Base-by-base conservation (phyloP, 1,139 yeast genomes). In the Barnettozyma hawaiiensis region DNA sequence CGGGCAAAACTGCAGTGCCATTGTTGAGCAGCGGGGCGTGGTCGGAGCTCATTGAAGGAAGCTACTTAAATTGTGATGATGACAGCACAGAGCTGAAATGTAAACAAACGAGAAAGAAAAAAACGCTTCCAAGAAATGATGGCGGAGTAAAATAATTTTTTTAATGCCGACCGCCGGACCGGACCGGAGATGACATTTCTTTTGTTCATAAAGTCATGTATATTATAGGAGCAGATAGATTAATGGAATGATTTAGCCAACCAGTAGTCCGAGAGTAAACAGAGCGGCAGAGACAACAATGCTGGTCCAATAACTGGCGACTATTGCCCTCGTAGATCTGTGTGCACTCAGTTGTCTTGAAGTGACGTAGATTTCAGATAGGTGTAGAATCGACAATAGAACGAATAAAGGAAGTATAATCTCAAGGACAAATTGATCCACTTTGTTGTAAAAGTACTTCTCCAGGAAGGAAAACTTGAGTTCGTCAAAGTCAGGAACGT, bases 401-500 rank as follows among this genome's bases (percentile, higher is more conserved):
- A 54, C 8, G 26, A 47, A 50, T 21, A 52, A 20, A 5, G 57
- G 58, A 3, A 45, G 4, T 8, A 54, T 45, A 21, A 53, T 27
- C 33, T 46, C 50, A n/a, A 49, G 12, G 9, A 47, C 16, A 23
- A 53, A 55, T 7, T 41, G 26, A 23, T 38, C 14, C 29, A 49
- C 41, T 21, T 46, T 47, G 40, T 52, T 53, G 39, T 53, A 55
- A 39, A 44, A 55, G 35, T 33, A 49, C 12, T 29, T 42, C 38
- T 53, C 57, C 12, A 47, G 22, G 11, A 24, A 26, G 4, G 55
- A 46, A 37, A 53, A 55, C 5, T 35, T 42, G 3, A 38, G 6
- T 18, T 52, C 50, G 11, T 48, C 41, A 2, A 47, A 7, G 2
- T 43, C 49, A 4, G 59, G 59, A 1, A 51, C 52, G 37, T 51